Evolutionary conservation across 2,329 filamentous ascomycete species (phyloP), one percentile per base, ranked within the genome.

Genomic region (Didymella lethalis): DNA sequence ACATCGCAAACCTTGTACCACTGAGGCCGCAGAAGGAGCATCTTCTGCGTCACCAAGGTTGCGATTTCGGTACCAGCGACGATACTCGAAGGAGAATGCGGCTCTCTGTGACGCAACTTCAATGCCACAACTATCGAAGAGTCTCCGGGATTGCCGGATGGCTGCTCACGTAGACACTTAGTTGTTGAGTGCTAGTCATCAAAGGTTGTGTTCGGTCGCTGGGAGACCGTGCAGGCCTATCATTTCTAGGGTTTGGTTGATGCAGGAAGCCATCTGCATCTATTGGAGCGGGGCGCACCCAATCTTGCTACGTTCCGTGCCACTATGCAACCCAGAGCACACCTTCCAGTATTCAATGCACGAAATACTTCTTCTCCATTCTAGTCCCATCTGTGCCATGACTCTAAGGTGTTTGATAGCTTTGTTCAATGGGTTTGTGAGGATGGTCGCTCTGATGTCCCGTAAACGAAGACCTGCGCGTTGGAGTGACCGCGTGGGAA

Each of bases 1-100:
- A 2, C 55, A 70, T 34, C 66, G 61, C 20, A 44, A 38, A 20
- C 36, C 32, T 23, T 47, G 49, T 10, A 65, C 53, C 16, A 11
- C n/a, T 16, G 20, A 8, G n/a, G n/a, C 41, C 4, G 18, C 26
- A 16, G n/a, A 29, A 26, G 48, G 3, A 12, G 23, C 26, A 20
- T 31, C 43, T 14, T 16, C 44, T 3, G n/a, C 20, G 1, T 25
- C 52, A 32, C 8, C 11, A 7, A 28, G 36, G 12, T 11, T 14
- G 11, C 14, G n/a, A 5, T 10, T 18, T 47, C 28, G n/a, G 12
- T 20, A n/a, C 16, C 54, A 31, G 28, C 44, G n/a, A 14, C 14
- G 28, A 44, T 34, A 8, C 7, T 11, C 38, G 11, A 28, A 43
- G 11, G 44, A 57, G 23, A 52, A 52, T 31, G 4, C 20, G n/a